Conservation (phyloP, 441 rosid genomes). For the Melastoma candidum region DNA sequence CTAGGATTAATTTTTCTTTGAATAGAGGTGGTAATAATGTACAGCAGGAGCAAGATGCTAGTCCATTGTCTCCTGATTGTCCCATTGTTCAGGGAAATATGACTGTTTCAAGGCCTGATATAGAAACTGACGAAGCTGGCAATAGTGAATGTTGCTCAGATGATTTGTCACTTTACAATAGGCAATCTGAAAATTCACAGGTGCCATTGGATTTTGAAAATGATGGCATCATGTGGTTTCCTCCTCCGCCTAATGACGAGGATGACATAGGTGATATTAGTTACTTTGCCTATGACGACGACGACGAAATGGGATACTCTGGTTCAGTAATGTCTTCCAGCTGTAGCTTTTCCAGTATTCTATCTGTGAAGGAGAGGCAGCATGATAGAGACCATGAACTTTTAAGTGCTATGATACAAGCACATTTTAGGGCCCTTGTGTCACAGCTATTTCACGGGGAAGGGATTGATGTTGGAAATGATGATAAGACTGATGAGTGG, state of each 20-base stretch:
- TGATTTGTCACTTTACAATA: slow-evolving; percentile 22
- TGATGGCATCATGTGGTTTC: slow-evolving; percentile 75
- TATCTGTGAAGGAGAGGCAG: slow-evolving; percentile 58
- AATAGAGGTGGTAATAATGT: slow-evolving; percentile 55
- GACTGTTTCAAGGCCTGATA: slow-evolving; percentile 52
- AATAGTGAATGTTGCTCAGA: slow-evolving; percentile 39
- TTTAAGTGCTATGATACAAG: slow-evolving; percentile 57
- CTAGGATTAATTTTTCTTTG: slow-evolving; percentile 76
- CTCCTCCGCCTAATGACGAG: slow-evolving; percentile 82
- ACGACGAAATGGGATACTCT: slow-evolving; percentile 63
- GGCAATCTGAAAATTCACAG: slow-evolving; percentile 33
- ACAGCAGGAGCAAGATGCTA: slow-evolving; percentile 56
- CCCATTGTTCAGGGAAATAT: slow-evolving; percentile 43
- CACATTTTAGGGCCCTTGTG: slow-evolving; percentile 92
- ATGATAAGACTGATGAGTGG: slow-evolving; percentile 55
- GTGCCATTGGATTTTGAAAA: slow-evolving; percentile 76
- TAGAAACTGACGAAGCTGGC: slow-evolving; percentile 33
- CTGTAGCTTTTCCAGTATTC: slow-evolving; percentile 56
- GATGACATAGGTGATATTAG: slow-evolving; percentile 61
- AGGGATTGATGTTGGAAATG: slow-evolving; percentile 40
- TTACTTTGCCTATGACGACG: slow-evolving; percentile 68
- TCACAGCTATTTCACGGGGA: slow-evolving; percentile 75
- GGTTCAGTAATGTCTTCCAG: slow-evolving; percentile 59
- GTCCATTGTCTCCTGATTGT: slow-evolving; percentile 40
- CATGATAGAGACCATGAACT: slow-evolving; percentile 63